Conservation (phyloP, 2,329 filamentous ascomycete species). For the Diaporthe caulivora region DNA sequence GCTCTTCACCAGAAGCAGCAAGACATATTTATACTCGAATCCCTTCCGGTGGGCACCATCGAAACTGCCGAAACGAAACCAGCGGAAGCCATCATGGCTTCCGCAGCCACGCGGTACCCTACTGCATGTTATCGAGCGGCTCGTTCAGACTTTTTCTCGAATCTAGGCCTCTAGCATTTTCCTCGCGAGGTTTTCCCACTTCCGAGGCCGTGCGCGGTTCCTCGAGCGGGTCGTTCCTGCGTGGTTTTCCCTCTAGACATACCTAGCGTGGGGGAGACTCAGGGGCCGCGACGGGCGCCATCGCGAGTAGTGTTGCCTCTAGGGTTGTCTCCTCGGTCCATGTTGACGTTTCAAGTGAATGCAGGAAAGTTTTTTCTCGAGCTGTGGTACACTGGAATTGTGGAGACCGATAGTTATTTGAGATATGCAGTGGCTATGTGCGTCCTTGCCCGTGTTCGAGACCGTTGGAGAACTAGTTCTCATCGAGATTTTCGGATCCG, state of each 20-base stretch:
- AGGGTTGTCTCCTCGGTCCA: background rate
- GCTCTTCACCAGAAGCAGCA: no score
- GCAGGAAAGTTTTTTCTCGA: background rate
- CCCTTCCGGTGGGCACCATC: background rate
- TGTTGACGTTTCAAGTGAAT: constrained; percentile 9
- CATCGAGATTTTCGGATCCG: background rate
- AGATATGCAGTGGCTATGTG: background rate
- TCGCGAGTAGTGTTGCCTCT: background rate
- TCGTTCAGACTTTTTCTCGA: background rate
- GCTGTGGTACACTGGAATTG: background rate
- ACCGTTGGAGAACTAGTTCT: background rate
- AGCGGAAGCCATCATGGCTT: background rate
- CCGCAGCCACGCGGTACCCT: background rate
- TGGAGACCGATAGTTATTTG: background rate
- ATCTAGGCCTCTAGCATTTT: background rate
- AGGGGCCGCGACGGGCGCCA: constrained; percentile 19
- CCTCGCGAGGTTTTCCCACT: background rate
- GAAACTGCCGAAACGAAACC: constrained; percentile 2
- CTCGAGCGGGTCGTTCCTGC: background rate
- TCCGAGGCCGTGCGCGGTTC: constrained; percentile 3
- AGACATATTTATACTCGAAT: constrained; percentile 3
- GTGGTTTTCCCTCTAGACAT: background rate
- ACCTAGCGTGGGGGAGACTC: background rate
- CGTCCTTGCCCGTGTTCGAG: background rate
- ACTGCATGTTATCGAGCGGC: background rate